Percentiles rank a stretch among this genome's conserved stretches.
Evolutionary conservation across 192 early-diverging fungal genomes (phyloP).

Genomic region (Phlyctochytrium bullatum): DNA sequence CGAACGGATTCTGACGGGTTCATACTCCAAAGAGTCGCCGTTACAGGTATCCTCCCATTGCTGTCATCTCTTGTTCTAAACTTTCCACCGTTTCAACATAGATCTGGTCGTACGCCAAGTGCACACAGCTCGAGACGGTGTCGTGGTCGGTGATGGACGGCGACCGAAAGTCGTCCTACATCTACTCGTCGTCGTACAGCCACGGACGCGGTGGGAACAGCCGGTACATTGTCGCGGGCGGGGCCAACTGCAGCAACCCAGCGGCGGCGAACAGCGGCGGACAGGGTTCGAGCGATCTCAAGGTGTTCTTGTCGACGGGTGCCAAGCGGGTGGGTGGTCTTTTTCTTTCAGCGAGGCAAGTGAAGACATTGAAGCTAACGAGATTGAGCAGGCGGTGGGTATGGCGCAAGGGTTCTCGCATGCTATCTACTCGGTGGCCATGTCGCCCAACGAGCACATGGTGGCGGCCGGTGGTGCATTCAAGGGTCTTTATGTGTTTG

Average conservation of each 20-base stretch:
- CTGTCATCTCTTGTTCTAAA: too few relatives aligned
- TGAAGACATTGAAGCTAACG: too few relatives aligned
- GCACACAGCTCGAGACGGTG: constrained; percentile 36
- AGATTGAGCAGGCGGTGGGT: constrained; percentile 39
- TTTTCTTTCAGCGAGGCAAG: constrained; percentile 9
- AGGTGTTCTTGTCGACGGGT: constrained; percentile 28
- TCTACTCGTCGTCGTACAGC: constrained; percentile 40
- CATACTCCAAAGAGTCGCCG: constrained; percentile 37
- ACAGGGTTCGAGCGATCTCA: constrained; percentile 34
- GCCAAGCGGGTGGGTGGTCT: constrained; percentile 25
- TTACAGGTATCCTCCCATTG: too few relatives aligned
- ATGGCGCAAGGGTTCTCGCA: constrained; percentile 37
- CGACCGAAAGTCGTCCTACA: constrained; percentile 11
- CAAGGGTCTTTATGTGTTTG: constrained; percentile 37
- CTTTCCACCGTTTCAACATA: background rate
- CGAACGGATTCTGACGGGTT: constrained; percentile 38
- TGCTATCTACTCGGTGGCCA: constrained; percentile 39
- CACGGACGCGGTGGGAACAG: constrained; percentile 3
- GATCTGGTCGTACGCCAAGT: constrained; percentile 35
- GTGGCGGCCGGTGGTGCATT: constrained; percentile 45
- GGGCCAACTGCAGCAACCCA: constrained; percentile 25
- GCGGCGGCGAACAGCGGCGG: background rate
- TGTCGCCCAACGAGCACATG: constrained; percentile 36
- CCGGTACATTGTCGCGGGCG: constrained; percentile 42
- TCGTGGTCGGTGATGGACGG: constrained; percentile 40